Base-by-base conservation (phyloP, 768 basidiomycete genomes). In the Tubosaeta sp. region DNA sequence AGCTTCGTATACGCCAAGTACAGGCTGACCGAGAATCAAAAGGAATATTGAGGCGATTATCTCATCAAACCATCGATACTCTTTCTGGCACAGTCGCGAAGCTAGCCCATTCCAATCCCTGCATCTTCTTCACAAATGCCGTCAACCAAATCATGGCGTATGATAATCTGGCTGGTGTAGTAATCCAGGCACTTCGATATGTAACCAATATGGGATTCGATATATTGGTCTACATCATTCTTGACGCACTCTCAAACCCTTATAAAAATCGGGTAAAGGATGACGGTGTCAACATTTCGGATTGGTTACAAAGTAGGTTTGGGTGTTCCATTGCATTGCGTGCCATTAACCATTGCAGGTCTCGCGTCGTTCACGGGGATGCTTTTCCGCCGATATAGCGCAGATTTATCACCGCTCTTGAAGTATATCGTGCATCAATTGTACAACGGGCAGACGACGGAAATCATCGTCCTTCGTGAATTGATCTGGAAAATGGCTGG, bases 101-200 rank as follows among this genome's bases (percentile, higher is more conserved):
- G 70, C 72, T 95, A 49, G 91, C 91, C 13, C 94, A 98, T 67
- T 88, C 90, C 16, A 97, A 98, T 64, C 97, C 97, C 5, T 87
- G 85, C 59, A 85, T 95, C 46, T 83, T 98, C 60, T 98, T 97
- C 74, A 66, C 80, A 22, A 88, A 90, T 55, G 91, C 89, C 0
- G 85, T 99, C 43, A 85, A 86, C 58, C 97, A 98, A 69, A 88
- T 97, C 52, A 92, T 93, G 86, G 86, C 91, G 13, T 99, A 99
- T 63, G 91, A 95, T 65, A 99, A 98, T 69, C 71, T 97, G 48
- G 91, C 91, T 10, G 80, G 79, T 38, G 91, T 94, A 19, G 88
- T 97, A 39, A 88, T 98, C 25, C 92, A 93, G 59, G 88, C 88
- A 16, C 76, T 93, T 59, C 77, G 89, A 65, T 95, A 90, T 71